A percentile compares a stretch with the other conserved stretches of the same genome.
These are phyloP conservation scores for Clarireedia hainanense DNA, from an alignment of 2,329 filamentous ascomycete genomes.

Conservation along the genomic window DNA sequence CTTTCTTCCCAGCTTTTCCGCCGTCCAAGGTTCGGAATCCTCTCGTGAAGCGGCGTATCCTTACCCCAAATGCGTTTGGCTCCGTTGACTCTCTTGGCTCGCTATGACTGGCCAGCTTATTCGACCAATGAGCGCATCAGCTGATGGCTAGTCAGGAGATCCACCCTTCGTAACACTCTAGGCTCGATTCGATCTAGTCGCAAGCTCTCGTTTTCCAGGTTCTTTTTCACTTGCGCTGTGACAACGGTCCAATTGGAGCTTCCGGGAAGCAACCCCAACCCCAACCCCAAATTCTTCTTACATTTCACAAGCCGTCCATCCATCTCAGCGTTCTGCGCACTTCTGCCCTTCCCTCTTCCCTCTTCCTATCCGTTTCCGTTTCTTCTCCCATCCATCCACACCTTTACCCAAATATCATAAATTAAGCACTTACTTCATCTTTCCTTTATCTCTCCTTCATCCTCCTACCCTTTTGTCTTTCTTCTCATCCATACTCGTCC, in stretches of 20 bases:
- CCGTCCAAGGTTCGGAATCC: no score
- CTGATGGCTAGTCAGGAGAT: neutral
- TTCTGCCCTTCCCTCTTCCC: neutral
- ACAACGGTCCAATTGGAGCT: slow-evolving; percentile 12
- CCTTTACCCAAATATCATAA: slow-evolving; percentile 10
- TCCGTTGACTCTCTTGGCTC: no score
- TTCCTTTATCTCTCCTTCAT: slow-evolving; percentile 1
- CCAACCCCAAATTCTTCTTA: slow-evolving; percentile 7
- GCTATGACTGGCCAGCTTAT: neutral
- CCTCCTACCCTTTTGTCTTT: slow-evolving; percentile 3
- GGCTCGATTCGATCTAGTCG: neutral
- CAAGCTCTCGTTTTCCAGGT: neutral
- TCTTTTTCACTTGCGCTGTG: neutral
- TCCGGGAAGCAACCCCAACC: slow-evolving; percentile 9
- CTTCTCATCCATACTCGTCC: neutral
- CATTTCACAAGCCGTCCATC: neutral
- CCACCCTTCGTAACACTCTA: neutral
- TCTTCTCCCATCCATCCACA: slow-evolving; percentile 5
- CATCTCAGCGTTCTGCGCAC: slow-evolving; percentile 5
- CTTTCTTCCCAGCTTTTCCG: no score
- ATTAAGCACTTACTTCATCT: slow-evolving; percentile 13
- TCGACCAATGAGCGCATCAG: neutral
- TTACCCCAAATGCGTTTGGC: neutral
- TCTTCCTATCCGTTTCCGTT: slow-evolving; percentile 9
- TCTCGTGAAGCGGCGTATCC: no score